Evolutionary conservation across 345 rosid genomes (phyloP).

Genomic region (thale cress (Arabidopsis thaliana)): DNA sequence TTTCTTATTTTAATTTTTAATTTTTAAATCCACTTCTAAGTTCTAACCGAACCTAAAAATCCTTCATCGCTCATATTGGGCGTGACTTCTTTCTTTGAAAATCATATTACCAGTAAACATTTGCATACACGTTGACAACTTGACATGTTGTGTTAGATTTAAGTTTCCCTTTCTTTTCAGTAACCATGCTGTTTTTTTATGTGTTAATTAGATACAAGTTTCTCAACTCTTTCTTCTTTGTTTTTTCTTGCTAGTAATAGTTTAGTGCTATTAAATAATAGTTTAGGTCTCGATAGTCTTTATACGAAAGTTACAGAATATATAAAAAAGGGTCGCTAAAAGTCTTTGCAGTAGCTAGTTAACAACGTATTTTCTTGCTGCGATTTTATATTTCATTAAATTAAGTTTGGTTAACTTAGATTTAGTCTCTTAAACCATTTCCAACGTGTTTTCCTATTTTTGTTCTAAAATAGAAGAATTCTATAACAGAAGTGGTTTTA

Average conservation of each 20-base stretch:
- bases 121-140: too few species aligned
- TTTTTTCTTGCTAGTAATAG: neutral
- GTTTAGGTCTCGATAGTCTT: neutral
- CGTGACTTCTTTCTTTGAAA: too few species aligned
- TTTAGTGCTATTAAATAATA: neutral
- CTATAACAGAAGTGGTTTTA: too few species aligned
- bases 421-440: neutral
- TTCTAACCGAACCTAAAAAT: too few species aligned
- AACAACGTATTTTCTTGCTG: neutral
- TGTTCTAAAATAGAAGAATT: too few species aligned
- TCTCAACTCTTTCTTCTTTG: too few species aligned
- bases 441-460: too few species aligned
- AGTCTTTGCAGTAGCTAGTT: neutral
- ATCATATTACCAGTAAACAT: too few species aligned
- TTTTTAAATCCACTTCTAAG: too few species aligned
- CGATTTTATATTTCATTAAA: neutral
- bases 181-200: neutral
- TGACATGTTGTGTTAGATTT: neutral
- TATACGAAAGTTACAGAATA: neutral
- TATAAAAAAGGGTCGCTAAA: neutral
- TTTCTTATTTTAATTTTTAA: too few species aligned
- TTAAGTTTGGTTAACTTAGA: neutral
- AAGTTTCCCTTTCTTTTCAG: neutral
- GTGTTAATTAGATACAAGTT: neutral
- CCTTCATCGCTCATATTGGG: too few species aligned